Evolutionary conservation across 2,329 filamentous ascomycete species (phyloP).

Genomic region (Capronia coronata): DNA sequence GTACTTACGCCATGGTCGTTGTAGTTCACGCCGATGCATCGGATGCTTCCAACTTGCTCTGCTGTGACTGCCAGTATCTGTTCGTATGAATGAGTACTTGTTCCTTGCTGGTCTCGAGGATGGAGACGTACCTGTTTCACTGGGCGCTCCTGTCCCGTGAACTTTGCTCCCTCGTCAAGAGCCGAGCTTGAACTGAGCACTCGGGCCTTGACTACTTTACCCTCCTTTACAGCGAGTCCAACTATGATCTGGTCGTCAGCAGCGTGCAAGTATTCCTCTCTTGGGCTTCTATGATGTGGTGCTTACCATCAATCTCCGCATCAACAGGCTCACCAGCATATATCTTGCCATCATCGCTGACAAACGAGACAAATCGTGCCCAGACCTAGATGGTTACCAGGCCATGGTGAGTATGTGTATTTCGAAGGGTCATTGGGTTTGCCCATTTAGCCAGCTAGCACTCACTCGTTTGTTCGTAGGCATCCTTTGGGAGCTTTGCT

Average conservation of each 20-base stretch:
- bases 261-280: neutral
- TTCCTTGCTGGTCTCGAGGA: neutral
- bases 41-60: conserved; percentile 36
- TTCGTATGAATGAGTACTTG: neutral
- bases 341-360: conserved; percentile 2
- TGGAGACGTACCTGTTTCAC: neutral
- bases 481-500: neutral
- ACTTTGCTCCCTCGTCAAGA: neutral
- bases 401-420: neutral
- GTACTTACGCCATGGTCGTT: conserved; percentile 36
- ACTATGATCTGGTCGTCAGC: conserved; percentile 1
- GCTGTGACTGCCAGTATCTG: conserved; percentile 29
- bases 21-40: conserved; percentile 45
- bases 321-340: conserved; percentile 4
- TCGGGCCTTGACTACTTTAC: neutral
- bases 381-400: conserved; percentile 2
- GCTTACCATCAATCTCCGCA: neutral
- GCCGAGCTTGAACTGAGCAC: conserved; percentile 4
- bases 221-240: neutral
- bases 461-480: conserved; percentile 1
- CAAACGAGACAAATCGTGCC: conserved; percentile 1
- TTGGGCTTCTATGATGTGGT: neutral
- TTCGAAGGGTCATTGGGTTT: neutral
- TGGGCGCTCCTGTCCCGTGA: conserved; percentile 1
- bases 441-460: neutral